Conservation (phyloP, 2,329 filamentous ascomycete species). For the Dothideomycetidae sp. region DNA sequence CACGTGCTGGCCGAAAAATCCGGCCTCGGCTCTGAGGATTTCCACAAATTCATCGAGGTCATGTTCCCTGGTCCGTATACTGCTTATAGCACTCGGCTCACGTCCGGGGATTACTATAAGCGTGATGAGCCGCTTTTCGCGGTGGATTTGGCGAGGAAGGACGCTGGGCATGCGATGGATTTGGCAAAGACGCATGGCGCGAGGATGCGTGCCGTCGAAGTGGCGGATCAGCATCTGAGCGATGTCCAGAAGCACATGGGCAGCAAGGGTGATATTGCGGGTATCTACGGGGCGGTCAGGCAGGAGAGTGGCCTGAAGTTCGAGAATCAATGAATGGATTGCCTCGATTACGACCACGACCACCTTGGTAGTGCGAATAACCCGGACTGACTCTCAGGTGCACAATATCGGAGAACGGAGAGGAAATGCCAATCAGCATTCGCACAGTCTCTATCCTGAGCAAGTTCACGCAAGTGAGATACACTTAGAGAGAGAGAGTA, state of each 20-base stretch:
- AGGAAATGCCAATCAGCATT: too few relatives aligned
- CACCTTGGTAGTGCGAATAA: too few relatives aligned
- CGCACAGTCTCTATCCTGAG: too few relatives aligned
- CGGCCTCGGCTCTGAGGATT: conserved; percentile 54
- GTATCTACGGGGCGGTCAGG: conserved; percentile 68
- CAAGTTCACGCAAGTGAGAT: too few relatives aligned
- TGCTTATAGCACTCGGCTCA: conserved; percentile 62
- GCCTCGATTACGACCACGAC: too few relatives aligned
- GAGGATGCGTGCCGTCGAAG: conserved; percentile 49
- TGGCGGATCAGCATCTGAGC: conserved; percentile 54
- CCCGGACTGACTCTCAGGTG: too few relatives aligned
- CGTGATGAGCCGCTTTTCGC: conserved; percentile 67
- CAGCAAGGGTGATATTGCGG: conserved; percentile 61
- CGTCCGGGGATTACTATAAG: conserved; percentile 60
- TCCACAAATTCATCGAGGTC: conserved; percentile 56
- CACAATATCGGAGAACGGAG: neutral
- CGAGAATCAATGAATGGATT: conserved; percentile 35
- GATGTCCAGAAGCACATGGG: conserved; percentile 56
- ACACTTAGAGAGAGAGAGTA: too few relatives aligned
- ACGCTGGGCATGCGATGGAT: conserved; percentile 57
- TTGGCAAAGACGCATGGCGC: conserved; percentile 51
- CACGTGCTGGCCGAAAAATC: conserved; percentile 67
- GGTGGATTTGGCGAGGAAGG: conserved; percentile 71
- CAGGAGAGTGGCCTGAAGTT: conserved; percentile 60
- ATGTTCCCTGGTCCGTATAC: conserved; percentile 66